Percentiles rank a stretch among this genome's conserved stretches.
Evolutionary conservation across 1,284 basidiomycete genomes (phyloP).

Genomic region (Puccinia horiana): DNA sequence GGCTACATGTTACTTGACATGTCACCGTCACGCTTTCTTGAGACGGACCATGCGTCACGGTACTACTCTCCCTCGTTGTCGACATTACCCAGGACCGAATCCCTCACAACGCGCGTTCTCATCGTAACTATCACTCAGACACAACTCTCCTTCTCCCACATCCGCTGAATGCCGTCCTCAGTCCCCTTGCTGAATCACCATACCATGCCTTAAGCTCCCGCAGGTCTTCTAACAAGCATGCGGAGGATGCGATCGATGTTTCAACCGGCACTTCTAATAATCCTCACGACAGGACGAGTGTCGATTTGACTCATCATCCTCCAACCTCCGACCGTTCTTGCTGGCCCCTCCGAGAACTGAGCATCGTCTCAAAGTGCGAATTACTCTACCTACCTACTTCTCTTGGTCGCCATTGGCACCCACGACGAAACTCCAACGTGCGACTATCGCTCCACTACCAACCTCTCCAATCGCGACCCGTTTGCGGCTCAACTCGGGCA

Average conservation of each 20-base stretch:
- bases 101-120: too few relatives aligned
- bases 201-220: background rate
- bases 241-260: conserved; percentile 24
- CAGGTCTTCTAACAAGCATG: background rate
- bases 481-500: conserved; percentile 27
- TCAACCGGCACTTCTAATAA: background rate
- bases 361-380: conserved; percentile 5
- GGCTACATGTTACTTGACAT: too few relatives aligned
- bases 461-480: background rate
- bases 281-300: background rate
- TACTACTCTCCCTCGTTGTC: too few relatives aligned
- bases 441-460: background rate
- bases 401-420: conserved; percentile 6
- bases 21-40: too few relatives aligned
- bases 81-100: too few relatives aligned
- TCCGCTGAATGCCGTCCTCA: background rate
- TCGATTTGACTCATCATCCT: background rate
- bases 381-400: conserved; percentile 9
- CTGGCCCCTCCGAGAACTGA: conserved; percentile 1
- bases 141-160: too few relatives aligned
- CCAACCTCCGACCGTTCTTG: background rate
- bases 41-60: too few relatives aligned
- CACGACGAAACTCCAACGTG: background rate
- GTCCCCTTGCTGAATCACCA: background rate
- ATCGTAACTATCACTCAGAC: too few relatives aligned